These are phyloP conservation scores for Castanea crenata DNA, from an alignment of 306 rosid genomes.

Conservation along the genomic window DNA sequence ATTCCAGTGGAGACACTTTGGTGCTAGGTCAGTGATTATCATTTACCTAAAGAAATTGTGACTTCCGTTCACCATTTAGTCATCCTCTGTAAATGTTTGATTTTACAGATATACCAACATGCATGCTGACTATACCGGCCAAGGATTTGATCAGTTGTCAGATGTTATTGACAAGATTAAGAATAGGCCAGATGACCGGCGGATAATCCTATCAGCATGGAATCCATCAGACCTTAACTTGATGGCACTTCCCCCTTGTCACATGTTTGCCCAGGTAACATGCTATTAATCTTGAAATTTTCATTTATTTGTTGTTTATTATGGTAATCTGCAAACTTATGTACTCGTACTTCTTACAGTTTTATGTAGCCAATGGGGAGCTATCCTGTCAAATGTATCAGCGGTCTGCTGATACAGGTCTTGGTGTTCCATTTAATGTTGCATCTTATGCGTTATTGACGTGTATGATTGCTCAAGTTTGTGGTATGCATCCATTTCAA, in stretches of 20 bases:
- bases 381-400: constrained; percentile 27
- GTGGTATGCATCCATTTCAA: constrained; percentile 17
- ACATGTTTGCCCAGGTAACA: constrained; percentile 13
- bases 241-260: constrained; percentile 13
- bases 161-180: constrained; percentile 21
- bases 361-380: constrained; percentile 29
- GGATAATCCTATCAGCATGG: constrained; percentile 19
- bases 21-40: constrained; percentile 4
- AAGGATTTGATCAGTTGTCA: constrained; percentile 21
- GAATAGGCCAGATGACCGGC: constrained; percentile 15
- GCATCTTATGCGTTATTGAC: constrained; percentile 26
- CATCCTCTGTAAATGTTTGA: not conserved
- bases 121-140: constrained; percentile 12
- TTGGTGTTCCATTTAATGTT: constrained; percentile 13
- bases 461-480: constrained; percentile 19
- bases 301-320: not conserved
- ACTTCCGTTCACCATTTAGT: not conserved
- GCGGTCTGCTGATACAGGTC: constrained; percentile 20
- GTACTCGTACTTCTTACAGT: not conserved
- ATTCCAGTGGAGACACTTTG: constrained; percentile 3
- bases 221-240: constrained; percentile 20
- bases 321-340: not conserved
- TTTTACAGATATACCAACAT: constrained; percentile 1
- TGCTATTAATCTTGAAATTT: not conserved
- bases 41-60: not conserved